Evolutionary conservation across 2,329 filamentous ascomycete species (phyloP).

Genomic region (Colletotrichum sp.): DNA sequence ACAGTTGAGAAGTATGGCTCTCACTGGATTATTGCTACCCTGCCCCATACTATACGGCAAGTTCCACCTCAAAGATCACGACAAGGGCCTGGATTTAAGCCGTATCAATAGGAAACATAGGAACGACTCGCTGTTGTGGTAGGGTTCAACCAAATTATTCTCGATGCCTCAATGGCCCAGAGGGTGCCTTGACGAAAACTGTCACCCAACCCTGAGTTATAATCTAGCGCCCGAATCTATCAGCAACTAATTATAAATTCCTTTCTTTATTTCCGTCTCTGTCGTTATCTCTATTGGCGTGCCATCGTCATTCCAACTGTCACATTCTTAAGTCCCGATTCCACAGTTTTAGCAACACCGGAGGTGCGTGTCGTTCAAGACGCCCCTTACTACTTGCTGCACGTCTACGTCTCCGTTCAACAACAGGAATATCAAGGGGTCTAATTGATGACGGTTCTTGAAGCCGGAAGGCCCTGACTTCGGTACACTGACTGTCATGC

Average conservation of each 20-base stretch:
- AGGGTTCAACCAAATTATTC: not conserved
- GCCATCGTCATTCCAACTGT: not conserved
- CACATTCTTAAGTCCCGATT: too few species aligned
- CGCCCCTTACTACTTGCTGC: not conserved
- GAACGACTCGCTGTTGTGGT: not conserved
- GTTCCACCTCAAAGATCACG: not conserved
- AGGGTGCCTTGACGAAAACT: not conserved
- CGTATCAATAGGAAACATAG: not conserved
- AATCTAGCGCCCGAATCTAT: too few species aligned
- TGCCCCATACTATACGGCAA: not conserved
- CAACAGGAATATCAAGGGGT: not conserved
- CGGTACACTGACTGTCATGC: not conserved
- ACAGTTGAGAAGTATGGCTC: not conserved
- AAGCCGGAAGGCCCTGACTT: not conserved
- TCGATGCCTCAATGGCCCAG: not conserved
- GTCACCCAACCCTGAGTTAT: too few species aligned
- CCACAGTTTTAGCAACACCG: not conserved
- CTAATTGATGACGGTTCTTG: not conserved
- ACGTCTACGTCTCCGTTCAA: not conserved
- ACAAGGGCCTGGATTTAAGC: not conserved
- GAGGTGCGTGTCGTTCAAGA: not conserved
- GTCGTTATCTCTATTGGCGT: not conserved
- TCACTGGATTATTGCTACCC: not conserved
- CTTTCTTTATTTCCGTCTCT: not conserved
- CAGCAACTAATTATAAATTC: too few species aligned